Evolutionary conservation across 129 eudicot genomes (phyloP).

Genomic region (Heracleum sosnowskyi): DNA sequence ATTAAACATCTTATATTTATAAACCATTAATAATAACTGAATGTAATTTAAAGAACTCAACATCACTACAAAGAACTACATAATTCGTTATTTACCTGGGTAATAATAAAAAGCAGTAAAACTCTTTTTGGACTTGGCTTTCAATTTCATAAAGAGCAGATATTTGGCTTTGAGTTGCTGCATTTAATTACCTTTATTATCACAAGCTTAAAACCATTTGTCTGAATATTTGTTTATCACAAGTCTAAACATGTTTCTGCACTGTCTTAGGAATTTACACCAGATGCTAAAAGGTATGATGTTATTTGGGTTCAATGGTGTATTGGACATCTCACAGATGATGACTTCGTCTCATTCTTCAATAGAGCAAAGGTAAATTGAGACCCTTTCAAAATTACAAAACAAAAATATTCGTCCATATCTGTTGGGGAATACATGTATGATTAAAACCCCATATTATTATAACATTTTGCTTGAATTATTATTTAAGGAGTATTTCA

Average conservation of each 20-base stretch:
- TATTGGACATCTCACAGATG: conserved; percentile 97
- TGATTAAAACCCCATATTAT: neutral
- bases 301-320: conserved; percentile 99
- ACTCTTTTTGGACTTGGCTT: neutral
- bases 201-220: neutral
- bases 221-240: neutral
- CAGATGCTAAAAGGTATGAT: conserved; percentile 77
- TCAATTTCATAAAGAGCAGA: neutral
- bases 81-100: neutral
- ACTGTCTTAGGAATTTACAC: conserved; percentile 70
- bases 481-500: neutral
- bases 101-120: neutral
- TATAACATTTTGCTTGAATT: neutral
- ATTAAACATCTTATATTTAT: neutral
- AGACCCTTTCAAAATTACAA: neutral
- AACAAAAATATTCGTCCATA: neutral
- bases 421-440: neutral
- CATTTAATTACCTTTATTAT: neutral
- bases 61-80: neutral
- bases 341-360: conserved; percentile 79
- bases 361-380: conserved; percentile 75
- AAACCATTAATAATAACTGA: neutral
- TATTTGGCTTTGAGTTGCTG: neutral
- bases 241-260: neutral
- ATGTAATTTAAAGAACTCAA: neutral